A percentile compares a stretch with the other conserved stretches of the same genome.
Conservation (phyloP, 768 basidiomycete genomes). For the Mycena epipterygia region DNA sequence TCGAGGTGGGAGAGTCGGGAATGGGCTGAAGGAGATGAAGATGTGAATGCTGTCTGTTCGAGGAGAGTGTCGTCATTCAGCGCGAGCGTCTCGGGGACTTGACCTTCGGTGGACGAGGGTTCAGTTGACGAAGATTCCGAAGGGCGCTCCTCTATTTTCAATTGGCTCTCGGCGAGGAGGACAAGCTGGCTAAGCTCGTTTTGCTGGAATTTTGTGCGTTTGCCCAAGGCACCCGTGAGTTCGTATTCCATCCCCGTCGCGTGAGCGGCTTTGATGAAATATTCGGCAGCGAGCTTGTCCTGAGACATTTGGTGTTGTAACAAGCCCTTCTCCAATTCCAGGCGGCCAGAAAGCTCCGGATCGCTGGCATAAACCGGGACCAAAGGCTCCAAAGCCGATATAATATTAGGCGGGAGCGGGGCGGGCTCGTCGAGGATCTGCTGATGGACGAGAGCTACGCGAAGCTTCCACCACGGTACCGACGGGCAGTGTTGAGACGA, state of each 20-base stretch:
- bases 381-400: slow-evolving; percentile 59
- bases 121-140: slow-evolving; percentile 20
- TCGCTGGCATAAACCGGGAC: slow-evolving; percentile 57
- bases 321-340: slow-evolving; percentile 84
- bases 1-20: slow-evolving; percentile 78
- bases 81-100: slow-evolving; percentile 82
- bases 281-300: slow-evolving; percentile 83
- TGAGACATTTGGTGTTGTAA: slow-evolving; percentile 82
- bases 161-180: slow-evolving; percentile 89
- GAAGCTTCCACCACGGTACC: slow-evolving; percentile 87
- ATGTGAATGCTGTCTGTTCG: slow-evolving; percentile 93
- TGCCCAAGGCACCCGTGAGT: slow-evolving; percentile 93
- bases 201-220: slow-evolving; percentile 94
- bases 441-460: slow-evolving; percentile 79
- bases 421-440: slow-evolving; percentile 90
- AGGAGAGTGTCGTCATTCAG: slow-evolving; percentile 97
- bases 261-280: slow-evolving; percentile 83
- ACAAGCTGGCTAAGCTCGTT: slow-evolving; percentile 91
- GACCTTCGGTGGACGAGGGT: slow-evolving; percentile 22
- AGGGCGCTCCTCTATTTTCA: slow-evolving; percentile 37
- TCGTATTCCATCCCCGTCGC: slow-evolving; percentile 88
- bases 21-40: slow-evolving; percentile 62
- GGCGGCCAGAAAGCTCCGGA: slow-evolving; percentile 74
- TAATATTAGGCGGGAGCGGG: slow-evolving; percentile 59
- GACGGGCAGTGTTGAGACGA: slow-evolving; percentile 66